Base-by-base conservation (phyloP, 768 basidiomycete genomes). In the Favolaschia claudopus region DNA sequence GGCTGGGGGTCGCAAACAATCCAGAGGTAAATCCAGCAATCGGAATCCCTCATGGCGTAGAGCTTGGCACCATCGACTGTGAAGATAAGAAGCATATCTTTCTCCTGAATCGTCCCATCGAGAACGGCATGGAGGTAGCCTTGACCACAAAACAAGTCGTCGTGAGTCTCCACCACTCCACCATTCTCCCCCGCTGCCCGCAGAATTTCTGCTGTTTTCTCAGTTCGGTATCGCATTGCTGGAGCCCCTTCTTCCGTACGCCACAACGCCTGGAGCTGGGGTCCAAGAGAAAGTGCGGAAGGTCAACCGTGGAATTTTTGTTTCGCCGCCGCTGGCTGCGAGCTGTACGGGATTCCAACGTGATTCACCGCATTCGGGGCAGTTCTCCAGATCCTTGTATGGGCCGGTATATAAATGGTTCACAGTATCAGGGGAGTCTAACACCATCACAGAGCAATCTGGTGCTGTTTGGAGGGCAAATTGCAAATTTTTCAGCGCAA, bases 21-120 rank as follows among this genome's bases (percentile, higher is more conserved):
- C 69, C 70, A 76, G 0, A 74, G 66, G 9, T 67, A 70, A 0
- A 76, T 70, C 75, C 75, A 76, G 10, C 66, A 69, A 24, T 70
- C 65, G 4, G 70, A 53, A 32, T 29, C 17, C 57, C 71, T 72
- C 52, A 56, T 64, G 1, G 38, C 56, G 39, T 71, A 70, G 2
- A 76, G 53, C 43, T 73, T 73, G 0, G 67, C 68, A 0, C 74
- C 70, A 25, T 76, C 67, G 5, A 70, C 33, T 0, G 68, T 73
- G 2, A 70, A 52, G 42, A 73, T 53, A 0, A 74, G 46, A 3
- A 55, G 17, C 33, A 22, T 37, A 28, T 55, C 53, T 2, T 37
- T 22, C 10, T 45, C 53, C 19, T 19, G 19, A 36, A 55, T 55
- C 0, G 1, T n/a, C 1, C 53, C 53, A 3, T 20, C 43, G 14